A percentile compares a stretch with the other conserved stretches of the same genome.
Conservation (phyloP, 305 asterid species). For the Caryopteris hybrid region DNA sequence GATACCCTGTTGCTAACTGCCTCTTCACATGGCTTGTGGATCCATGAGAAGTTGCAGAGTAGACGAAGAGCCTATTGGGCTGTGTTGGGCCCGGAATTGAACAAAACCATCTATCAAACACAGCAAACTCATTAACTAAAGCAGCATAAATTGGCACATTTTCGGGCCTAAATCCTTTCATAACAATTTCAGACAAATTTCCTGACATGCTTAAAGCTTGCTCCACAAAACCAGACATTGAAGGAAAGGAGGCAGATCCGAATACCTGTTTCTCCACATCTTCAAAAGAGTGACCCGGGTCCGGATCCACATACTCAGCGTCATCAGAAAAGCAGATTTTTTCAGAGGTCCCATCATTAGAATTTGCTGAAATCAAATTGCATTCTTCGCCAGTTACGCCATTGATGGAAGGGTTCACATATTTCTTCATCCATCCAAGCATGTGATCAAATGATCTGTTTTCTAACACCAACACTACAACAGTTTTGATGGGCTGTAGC, state of each 20-base stretch:
- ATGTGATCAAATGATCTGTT: conserved; percentile 72
- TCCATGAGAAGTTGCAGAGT: conserved; percentile 77
- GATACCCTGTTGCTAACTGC: conserved; percentile 54
- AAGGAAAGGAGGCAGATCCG: conserved; percentile 49
- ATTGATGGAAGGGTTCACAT: conserved; percentile 48
- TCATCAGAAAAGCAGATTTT: conserved; percentile 57
- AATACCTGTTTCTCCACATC: conserved; percentile 47
- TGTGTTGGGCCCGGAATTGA: conserved; percentile 68
- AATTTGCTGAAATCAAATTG: conserved; percentile 32
- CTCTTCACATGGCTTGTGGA: conserved; percentile 52
- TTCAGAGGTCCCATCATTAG: background rate
- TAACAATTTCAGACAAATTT: conserved; percentile 48
- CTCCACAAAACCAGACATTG: conserved; percentile 67
- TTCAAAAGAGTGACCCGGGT: conserved; percentile 72
- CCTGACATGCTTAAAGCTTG: conserved; percentile 49
- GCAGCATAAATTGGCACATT: conserved; percentile 38
- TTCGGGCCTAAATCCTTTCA: conserved; percentile 61
- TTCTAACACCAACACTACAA: conserved; percentile 64
- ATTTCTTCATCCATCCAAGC: too few species aligned
- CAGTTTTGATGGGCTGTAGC: conserved; percentile 50
- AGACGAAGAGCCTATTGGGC: conserved; percentile 53
- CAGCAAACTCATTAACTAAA: conserved; percentile 47
- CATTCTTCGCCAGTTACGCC: conserved; percentile 70
- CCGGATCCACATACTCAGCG: conserved; percentile 71
- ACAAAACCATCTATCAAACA: conserved; percentile 54